Evolutionary conservation across 495 filamentous ascomycete genomes (phyloP), one percentile per base, ranked within the genome.

Genomic region (Lichenothelia convexa): DNA sequence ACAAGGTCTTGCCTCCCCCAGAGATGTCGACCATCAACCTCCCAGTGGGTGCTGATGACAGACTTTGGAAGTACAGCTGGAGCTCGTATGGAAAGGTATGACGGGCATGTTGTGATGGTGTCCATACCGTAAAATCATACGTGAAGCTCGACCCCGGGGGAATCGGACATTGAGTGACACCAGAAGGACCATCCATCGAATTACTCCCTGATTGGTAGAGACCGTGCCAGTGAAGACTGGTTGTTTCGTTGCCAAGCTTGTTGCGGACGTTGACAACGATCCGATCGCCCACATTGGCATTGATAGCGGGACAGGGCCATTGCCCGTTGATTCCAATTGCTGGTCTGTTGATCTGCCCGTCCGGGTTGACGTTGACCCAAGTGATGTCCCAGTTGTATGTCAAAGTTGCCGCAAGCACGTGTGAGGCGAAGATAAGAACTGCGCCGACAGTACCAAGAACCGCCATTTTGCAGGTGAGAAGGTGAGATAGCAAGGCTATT

Each of bases 271-370:
- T 36, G 13, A 50, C 41, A 4, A 45, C 30, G 16, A 50, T 39
- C 3, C 42, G 45, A 19, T 50, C 47, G 4, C 45, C 47, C 22
- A 44, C 45, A 27, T 50, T 50, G 21, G 34, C 41, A 29, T 50
- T 45, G 16, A 50, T 44, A 13, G 45, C 17, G 2, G 47, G 47
- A 1, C 44, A 40, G 3, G 47, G 47, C 26, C 43, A 50, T 32
- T 47, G 44, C 12, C 37, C 38, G 38, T 50, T 50, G 34, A 50
- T 34, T 2, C 43, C 29, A 6, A 47, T 43, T 39, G 48, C 43
- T 5, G 50, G 57, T 18, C 67, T 58, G 20, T 45, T 57, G 11
- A 70, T 54, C n/a, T n/a, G n/a, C n/a, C 55, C 55, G 41, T 73
- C 68, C 2, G 70, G 70, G 34, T 62, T 64, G 13, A 18, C 31